Percentiles rank a stretch among this genome's conserved stretches.
Evolutionary conservation across 768 basidiomycete genomes (phyloP).

Genomic region (Xanthoconium stramineum): DNA sequence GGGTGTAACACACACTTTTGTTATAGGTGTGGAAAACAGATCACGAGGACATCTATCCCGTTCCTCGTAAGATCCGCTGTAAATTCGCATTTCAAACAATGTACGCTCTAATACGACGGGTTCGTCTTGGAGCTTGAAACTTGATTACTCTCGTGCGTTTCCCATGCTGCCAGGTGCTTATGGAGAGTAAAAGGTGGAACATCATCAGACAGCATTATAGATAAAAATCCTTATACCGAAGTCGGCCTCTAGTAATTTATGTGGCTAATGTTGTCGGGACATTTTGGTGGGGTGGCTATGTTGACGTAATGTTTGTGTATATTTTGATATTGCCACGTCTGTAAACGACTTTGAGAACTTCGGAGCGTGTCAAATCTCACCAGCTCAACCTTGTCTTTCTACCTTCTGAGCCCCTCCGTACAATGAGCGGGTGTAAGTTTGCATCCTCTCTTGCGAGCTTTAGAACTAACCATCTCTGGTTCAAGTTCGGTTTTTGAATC

Average conservation of each 20-base stretch:
- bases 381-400: constrained; percentile 21
- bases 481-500: constrained; percentile 89
- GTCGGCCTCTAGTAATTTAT: too few relatives aligned
- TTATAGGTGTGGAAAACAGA: constrained; percentile 47
- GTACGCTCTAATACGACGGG: constrained; percentile 22
- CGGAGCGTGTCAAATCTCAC: constrained; percentile 16
- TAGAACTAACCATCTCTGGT: neutral
- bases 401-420: constrained; percentile 29
- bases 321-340: constrained; percentile 32
- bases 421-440: constrained; percentile 79
- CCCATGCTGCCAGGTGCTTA: too few relatives aligned
- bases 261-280: too few relatives aligned
- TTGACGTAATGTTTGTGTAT: constrained; percentile 17
- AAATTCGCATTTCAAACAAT: constrained; percentile 33
- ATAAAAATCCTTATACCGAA: too few relatives aligned
- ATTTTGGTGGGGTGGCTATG: constrained; percentile 23
- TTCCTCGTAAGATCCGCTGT: constrained; percentile 32
- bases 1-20: constrained; percentile 59
- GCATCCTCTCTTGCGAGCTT: neutral
- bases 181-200: too few relatives aligned
- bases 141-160: neutral
- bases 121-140: neutral
- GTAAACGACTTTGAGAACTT: constrained; percentile 14
- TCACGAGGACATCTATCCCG: constrained; percentile 35
- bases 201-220: too few relatives aligned